Base-by-base conservation (phyloP, 2,329 filamentous ascomycete species). In the Tolypocladium tundrense region DNA sequence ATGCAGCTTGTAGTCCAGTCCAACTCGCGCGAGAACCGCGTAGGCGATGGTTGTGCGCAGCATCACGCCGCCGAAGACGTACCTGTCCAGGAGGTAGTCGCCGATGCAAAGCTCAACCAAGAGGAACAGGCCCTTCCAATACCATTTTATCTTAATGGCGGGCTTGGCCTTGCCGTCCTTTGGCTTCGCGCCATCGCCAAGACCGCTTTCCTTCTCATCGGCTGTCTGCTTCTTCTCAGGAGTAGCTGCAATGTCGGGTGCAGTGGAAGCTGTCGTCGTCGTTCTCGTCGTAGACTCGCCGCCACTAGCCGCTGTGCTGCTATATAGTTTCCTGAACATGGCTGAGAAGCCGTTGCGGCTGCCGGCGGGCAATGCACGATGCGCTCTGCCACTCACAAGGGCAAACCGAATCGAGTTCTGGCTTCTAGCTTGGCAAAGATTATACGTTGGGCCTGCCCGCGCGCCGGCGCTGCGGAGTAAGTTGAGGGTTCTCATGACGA, bases 1-100 rank as follows among this genome's bases (percentile, higher is more conserved):
- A 67, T 88, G 88, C 69, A 88, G 79, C 68, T 88, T 88, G 74
- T 88, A 88, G 70, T 88, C 85, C 8, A 86, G 62, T 0, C 84
- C 84, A 40, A 86, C 80, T 14, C 54, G 58, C 13, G 56, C 53
- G 16, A 58, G 54, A 35, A 54, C 57, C 27, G 43, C 56, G 52
- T 58, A 60, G 21, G 58, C 58, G 24, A 56, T 58, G 27, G 33
- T 51, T 16, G 52, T 58, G 43, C 56, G 58, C 56, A 60, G 57
- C 51, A 37, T 57, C 31, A 60, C 58, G 40, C 58, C 57, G 13
- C 58, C 53, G 1, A 77, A 40, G 10, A 54, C 24, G 6, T 54
- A 54, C 27, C 24, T 24, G 53, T 54, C 40, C 5, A 54, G 40
- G n/a, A 54, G 53, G 39, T 54, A 54, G 39, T 54, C 53, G 53